phyloP scores from a whole-genome alignment of 1,284 basidiomycete species.

The Sphagnurus paluster region DNA sequence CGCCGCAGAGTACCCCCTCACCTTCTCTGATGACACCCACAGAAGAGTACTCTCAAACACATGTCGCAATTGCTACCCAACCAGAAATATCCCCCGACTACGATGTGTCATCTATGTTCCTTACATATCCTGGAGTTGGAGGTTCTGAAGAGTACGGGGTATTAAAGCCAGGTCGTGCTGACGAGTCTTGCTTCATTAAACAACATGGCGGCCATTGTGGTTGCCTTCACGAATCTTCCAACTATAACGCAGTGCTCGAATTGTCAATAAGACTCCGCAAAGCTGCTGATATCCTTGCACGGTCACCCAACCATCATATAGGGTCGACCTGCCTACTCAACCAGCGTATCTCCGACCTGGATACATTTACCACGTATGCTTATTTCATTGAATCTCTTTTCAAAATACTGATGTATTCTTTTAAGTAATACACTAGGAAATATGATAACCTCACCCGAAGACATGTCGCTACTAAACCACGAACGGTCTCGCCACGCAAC shows the following conservation, averaged over 20 bases:
- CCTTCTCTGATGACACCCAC: conserved; percentile 40
- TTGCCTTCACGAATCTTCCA: conserved; percentile 52
- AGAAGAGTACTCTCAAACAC: conserved; percentile 36
- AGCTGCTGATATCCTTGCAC: conserved; percentile 54
- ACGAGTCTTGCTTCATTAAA: conserved; percentile 27
- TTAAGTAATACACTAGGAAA: conserved; percentile 33
- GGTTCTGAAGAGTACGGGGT: conserved; percentile 26
- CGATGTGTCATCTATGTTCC: conserved; percentile 42
- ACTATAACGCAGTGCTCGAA: conserved; percentile 59
- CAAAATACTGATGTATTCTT: conserved; percentile 6
- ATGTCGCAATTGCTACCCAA: conserved; percentile 27
- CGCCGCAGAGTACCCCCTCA: conserved; percentile 40
- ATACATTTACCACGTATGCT: conserved; percentile 56
- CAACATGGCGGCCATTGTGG: conserved; percentile 49
- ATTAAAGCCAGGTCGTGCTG: conserved; percentile 20
- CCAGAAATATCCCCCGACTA: conserved; percentile 31
- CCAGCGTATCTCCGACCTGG: conserved; percentile 55
- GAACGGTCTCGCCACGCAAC: conserved; percentile 18
- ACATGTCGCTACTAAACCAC: conserved; percentile 19
- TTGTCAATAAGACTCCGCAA: conserved; percentile 60
- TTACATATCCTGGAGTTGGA: conserved; percentile 35
- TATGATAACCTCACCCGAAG: conserved; percentile 28
- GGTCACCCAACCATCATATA: conserved; percentile 48
- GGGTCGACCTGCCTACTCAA: conserved; percentile 50
- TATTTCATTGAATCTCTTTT: conserved; percentile 2